These are phyloP conservation scores for Sarocladiaceae sp. DNA, from an alignment of 2,329 filamentous ascomycete species.

Conservation along the genomic window DNA sequence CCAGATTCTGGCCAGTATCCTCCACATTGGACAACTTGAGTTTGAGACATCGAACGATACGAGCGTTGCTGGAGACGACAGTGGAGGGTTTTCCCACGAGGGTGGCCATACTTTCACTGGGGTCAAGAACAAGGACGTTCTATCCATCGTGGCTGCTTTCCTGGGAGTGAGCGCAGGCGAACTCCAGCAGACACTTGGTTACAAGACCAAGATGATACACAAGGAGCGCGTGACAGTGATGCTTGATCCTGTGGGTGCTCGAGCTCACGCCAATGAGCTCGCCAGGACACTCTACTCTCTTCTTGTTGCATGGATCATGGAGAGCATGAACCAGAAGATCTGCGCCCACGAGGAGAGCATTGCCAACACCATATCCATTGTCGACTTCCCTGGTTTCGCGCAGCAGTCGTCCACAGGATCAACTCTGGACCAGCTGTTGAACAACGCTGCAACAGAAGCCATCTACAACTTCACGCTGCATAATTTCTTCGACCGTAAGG, in stretches of 20 bases:
- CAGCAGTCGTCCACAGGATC: conserved; percentile 79
- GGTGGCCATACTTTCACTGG: conserved; percentile 78
- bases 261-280: conserved; percentile 87
- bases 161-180: conserved; percentile 76
- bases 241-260: conserved; percentile 86
- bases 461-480: conserved; percentile 91
- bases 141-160: conserved; percentile 87
- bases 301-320: conserved; percentile 87
- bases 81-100: conserved; percentile 92
- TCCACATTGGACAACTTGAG: conserved; percentile 97
- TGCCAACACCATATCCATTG: conserved; percentile 86
- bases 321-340: conserved; percentile 82
- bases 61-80: conserved; percentile 75
- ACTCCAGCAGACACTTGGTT: conserved; percentile 81
- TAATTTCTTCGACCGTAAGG: conserved; percentile 92
- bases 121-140: conserved; percentile 88
- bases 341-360: conserved; percentile 85
- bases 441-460: conserved; percentile 87
- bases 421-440: conserved; percentile 83
- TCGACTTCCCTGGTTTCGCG: conserved; percentile 94
- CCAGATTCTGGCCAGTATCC: conserved; percentile 84
- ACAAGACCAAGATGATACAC: conserved; percentile 95
- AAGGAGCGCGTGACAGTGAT: conserved; percentile 97
- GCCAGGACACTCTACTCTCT: conserved; percentile 90
- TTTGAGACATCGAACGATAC: conserved; percentile 81